Evolutionary conservation across 495 filamentous ascomycete genomes (phyloP), one percentile per base, ranked within the genome.

Genomic region (Aspergillus asperescens): DNA sequence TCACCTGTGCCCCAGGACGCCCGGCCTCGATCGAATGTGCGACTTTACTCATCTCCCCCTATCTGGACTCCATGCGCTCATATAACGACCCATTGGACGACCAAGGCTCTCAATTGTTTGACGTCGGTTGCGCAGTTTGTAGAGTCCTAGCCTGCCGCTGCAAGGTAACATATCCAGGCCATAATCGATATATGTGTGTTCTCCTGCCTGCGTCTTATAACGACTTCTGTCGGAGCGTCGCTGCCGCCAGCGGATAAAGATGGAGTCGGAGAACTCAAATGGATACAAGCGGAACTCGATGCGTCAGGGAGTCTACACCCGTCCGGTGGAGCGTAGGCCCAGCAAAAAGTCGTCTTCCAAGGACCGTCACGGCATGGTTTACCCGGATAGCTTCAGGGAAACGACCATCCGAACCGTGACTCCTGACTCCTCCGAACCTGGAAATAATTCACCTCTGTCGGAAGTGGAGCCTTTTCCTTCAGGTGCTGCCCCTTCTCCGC

Each of bases 341-440:
- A 78, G 76, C 65, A 80, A 78, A 54, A 77, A 79, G 54, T 74
- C 75, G 15, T 77, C 76, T 16, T 79, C 77, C 6, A 71, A 69
- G 44, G 76, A 78, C 50, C 74, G 76, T 27, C 75, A 77, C 60
- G 77, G 75, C 35, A 77, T 76, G 63, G 66, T 78, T 22, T 79
- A 78, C 54, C 72, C 76, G 23, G 77, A 79, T 48, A 76, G 66
- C 43, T 78, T 78, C 57, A 70, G 64, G 48, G 73, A 76, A 35
- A 71, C 67, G 18, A 70, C 64, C 42, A 75, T 77, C 55, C 68
- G 73, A 52, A 72, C 73, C 20, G 72, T 76, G 55, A 77, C 73
- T 22, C 74, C 76, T 45, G 77, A 78, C 52, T 68, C 74, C 31
- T 60, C 65, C 27, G 62, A 64, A 25, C 45, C 62, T 8, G 61